These are phyloP conservation scores for Medicago arabica DNA, from an alignment of 306 rosid species.

Conservation along the genomic window DNA sequence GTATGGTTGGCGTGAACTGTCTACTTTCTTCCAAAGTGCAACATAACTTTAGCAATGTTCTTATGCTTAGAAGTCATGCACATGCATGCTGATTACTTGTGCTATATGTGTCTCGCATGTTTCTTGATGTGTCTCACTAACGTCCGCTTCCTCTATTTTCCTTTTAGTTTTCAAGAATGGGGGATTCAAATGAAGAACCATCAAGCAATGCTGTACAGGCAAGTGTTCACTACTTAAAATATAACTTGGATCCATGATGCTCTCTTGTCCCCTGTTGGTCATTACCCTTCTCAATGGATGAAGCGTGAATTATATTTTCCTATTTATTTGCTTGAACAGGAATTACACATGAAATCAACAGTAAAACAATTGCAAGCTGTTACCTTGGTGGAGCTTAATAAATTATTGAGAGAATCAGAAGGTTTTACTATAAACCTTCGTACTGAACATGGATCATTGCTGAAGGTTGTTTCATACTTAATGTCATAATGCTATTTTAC, in stretches of 20 bases:
- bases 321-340: conserved; percentile 63
- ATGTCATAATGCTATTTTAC: conserved; percentile 32
- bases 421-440: conserved; percentile 64
- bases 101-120: conserved; percentile 33
- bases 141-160: conserved; percentile 36
- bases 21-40: conserved; percentile 27
- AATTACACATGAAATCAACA: conserved; percentile 58
- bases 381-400: conserved; percentile 68
- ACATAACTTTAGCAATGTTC: conserved; percentile 23
- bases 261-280: conserved; percentile 17
- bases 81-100: conserved; percentile 22
- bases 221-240: conserved; percentile 45
- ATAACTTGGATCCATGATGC: conserved; percentile 25
- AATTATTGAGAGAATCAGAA: conserved; percentile 77
- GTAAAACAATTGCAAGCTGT: conserved; percentile 78
- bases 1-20: conserved; percentile 26
- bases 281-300: conserved; percentile 25
- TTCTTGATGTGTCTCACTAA: conserved; percentile 33
- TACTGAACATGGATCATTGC: conserved; percentile 53
- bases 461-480: conserved; percentile 60
- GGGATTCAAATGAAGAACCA: conserved; percentile 64
- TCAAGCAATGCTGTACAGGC: conserved; percentile 64
- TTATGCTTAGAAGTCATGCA: conserved; percentile 11
- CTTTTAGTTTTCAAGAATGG: conserved; percentile 58
- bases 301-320: conserved; percentile 24